Conservation (phyloP, 1,284 basidiomycete species). For the Marasmius tenuissimus region DNA sequence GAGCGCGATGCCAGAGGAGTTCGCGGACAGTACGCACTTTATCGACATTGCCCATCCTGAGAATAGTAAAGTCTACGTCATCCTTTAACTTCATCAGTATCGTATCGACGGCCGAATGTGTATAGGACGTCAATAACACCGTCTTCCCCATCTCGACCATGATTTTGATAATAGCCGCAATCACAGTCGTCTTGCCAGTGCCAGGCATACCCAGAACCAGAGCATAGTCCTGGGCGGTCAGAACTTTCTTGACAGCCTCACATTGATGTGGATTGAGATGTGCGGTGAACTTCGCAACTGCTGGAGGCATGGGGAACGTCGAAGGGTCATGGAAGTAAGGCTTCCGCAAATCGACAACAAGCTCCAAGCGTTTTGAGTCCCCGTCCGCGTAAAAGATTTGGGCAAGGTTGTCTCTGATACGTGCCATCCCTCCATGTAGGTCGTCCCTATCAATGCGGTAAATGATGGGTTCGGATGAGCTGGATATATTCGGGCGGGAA, state of each 20-base stretch:
- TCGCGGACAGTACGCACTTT: conserved; percentile 62
- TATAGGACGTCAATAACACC: conserved; percentile 90
- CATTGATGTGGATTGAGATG: conserved; percentile 78
- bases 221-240: conserved; percentile 87
- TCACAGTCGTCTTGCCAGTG: conserved; percentile 96
- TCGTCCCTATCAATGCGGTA: conserved; percentile 97
- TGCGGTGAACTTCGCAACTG: conserved; percentile 20
- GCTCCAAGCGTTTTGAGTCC: conserved; percentile 59
- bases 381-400: conserved; percentile 84
- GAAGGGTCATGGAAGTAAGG: conserved; percentile 61
- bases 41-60: conserved; percentile 88
- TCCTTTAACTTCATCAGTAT: conserved; percentile 82
- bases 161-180: conserved; percentile 83
- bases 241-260: conserved; percentile 70
- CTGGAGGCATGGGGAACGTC: conserved; percentile 18
- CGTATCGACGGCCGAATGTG: conserved; percentile 97
- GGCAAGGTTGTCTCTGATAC: conserved; percentile 89
- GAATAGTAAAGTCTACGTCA: conserved; percentile 65
- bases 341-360: conserved; percentile 79
- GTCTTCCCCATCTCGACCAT: conserved; percentile 83
- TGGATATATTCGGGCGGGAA: conserved; percentile 33
- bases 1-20: background rate
- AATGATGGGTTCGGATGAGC: conserved; percentile 33
- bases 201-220: conserved; percentile 97
- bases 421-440: conserved; percentile 81